Percentiles rank a stretch among this genome's conserved stretches.
phyloP scores from a whole-genome alignment of 1,284 basidiomycete species.

The Apiotrichum mycotoxinovorans region DNA sequence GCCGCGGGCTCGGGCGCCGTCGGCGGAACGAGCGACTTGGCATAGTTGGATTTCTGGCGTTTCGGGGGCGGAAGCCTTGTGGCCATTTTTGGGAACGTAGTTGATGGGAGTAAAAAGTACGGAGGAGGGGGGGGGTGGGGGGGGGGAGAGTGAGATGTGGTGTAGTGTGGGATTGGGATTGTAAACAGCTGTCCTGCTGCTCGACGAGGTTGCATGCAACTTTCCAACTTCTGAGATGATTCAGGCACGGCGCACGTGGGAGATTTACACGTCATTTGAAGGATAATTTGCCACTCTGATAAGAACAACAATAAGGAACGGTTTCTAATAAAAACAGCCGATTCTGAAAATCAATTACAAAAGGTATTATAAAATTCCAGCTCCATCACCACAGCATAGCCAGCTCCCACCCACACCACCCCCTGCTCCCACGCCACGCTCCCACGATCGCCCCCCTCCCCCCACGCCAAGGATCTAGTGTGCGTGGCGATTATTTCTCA shows the following conservation, averaged over 20 bases:
- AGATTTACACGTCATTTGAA: background rate
- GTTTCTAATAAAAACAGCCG: no score
- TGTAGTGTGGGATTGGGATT: background rate
- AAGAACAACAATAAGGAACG: no score
- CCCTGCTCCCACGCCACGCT: no score
- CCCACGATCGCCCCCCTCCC: no score
- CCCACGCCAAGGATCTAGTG: background rate
- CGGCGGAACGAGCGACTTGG: constrained; percentile 46
- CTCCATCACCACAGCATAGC: no score
- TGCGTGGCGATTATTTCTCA: background rate
- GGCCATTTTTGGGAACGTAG: constrained; percentile 57
- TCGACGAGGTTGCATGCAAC: background rate
- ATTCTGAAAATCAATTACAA: background rate
- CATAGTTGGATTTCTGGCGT: constrained; percentile 73
- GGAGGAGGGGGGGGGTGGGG: background rate
- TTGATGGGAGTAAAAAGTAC: background rate
- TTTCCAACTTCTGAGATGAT: background rate
- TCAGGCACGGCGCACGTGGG: background rate
- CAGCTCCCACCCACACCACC: no score
- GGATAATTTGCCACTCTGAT: background rate
- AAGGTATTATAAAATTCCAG: background rate
- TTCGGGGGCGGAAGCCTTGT: constrained; percentile 79
- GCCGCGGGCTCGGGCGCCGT: constrained; percentile 56
- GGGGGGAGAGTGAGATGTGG: background rate
- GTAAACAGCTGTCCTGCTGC: background rate